Evolutionary conservation across 2,329 filamentous ascomycete species (phyloP), one percentile per base, ranked within the genome.

Genomic region (Atkinsonella hypoxylon): DNA sequence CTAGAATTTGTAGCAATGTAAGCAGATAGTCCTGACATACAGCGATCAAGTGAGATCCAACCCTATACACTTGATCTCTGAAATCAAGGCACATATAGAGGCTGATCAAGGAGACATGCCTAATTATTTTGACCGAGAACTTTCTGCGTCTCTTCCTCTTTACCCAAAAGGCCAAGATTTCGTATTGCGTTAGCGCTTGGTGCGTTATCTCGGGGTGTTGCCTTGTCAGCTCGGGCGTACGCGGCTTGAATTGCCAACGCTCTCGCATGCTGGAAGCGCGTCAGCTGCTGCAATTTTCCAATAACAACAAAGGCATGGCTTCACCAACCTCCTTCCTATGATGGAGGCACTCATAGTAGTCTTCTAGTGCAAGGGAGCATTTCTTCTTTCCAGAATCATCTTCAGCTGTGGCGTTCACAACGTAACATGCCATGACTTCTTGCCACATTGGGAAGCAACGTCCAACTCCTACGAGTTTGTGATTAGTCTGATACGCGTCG

Each of bases 391-490:
- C 88, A 15, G 82, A 80, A 59, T 81, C 76, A 64, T 90, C 85
- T 51, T 91, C 86, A 57, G 85, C 75, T 57, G 78, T 79, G 51
- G 89, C 89, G 75, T 97, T 97, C 66, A 95, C 83, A 54, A 96
- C 89, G 70, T 98, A 98, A 81, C 93, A 98, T 63, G 89, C 89
- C 67, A 98, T 86, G 58, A 97, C 83, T 73, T 98, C 93, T 74
- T 98, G 93, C 93, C 93, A 98, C 81, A 96, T 98, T 66, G 90
- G 88, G 76, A 95, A 97, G 82, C 93, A 98, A 70, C 91, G 87
- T 60, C 74, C 74, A 55, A 79, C 76, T 62, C 79, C 79, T 82
- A 60, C 5, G 53, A 46, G 48, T 36, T 52, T 52, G n/a, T 53
- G 47, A 54, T 64, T 51, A 66, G 61, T 15, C 20, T 22, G 15